Base-by-base conservation (phyloP, 345 rosid species). In the Isatis tinctoria region DNA sequence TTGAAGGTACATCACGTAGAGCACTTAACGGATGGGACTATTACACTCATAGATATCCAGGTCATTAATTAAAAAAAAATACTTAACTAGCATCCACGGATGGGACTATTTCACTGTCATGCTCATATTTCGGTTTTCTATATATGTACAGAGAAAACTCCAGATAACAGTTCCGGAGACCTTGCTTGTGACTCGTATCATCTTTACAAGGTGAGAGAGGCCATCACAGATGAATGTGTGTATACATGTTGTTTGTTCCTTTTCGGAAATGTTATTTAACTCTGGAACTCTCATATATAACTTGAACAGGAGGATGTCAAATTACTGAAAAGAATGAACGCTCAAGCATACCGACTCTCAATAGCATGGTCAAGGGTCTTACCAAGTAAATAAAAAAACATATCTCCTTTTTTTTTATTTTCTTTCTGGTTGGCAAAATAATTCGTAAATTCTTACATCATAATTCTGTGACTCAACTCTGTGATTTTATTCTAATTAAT, bases 331-430 rank as follows among this genome's bases (percentile, higher is more conserved):
- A 36, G 10, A 36, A 6, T 51, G 60, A 67, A 51, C 5, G 71
- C 2, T 36, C 47, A 67, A 51, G 71, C 71, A 51, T 67, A 67
- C 71, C 60, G 71, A 24, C 3, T 67, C 71, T 67, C 71, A n/a
- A 67, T 67, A 51, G 72, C 72, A 7, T 68, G 90, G 87, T 39
- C 85, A 2, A 75, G 88, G 73, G 36, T 86, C 22, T 51, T 82
- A 17, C 86, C 88, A 32, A 58, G 90, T 84, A 82, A 39, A 13
- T 12, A 13, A 11, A 36, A 4, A 4, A 33, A 33, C 8, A 33
- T 8, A 33, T 30, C 33, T 30, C 33, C 33, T 28, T 28, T 28
- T 28, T n/a, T n/a, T n/a, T n/a, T n/a, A n/a, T n/a, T n/a, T n/a
- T n/a, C n/a, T n/a, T n/a, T n/a, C n/a, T n/a, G n/a, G n/a, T n/a